Evolutionary conservation across 306 rosid species (phyloP).

Genomic region (Citrullus colocynthis): DNA sequence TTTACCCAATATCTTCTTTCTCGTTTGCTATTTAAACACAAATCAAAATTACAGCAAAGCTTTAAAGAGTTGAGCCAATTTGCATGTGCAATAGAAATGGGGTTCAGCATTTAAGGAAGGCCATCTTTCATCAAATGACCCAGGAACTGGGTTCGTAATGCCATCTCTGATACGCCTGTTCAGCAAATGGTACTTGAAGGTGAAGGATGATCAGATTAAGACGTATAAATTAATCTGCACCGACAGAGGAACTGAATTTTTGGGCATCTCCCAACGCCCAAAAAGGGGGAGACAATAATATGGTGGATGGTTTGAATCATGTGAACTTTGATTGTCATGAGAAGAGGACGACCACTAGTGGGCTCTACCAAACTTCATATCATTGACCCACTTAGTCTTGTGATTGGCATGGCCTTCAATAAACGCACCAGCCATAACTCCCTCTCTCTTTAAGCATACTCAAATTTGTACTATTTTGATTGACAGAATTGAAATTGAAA

Average conservation of each 20-base stretch:
- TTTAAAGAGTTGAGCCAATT: background rate
- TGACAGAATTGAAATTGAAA: slow-evolving; percentile 7
- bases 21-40: background rate
- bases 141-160: background rate
- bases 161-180: background rate
- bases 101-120: background rate
- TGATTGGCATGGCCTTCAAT: background rate
- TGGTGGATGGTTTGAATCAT: slow-evolving; percentile 11
- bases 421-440: background rate
- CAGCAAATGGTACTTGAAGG: background rate
- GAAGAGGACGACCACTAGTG: background rate
- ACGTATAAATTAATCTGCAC: background rate
- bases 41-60: background rate
- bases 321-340: slow-evolving; percentile 9
- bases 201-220: background rate
- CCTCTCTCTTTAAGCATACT: background rate
- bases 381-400: slow-evolving; percentile 2
- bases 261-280: background rate
- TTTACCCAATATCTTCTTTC: background rate
- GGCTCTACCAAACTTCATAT: slow-evolving; percentile 7
- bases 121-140: background rate
- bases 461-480: background rate
- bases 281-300: background rate
- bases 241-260: background rate
- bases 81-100: background rate